Evolutionary conservation across 257 asterid genomes (phyloP).

Genomic region (Solanum tacnaense): DNA sequence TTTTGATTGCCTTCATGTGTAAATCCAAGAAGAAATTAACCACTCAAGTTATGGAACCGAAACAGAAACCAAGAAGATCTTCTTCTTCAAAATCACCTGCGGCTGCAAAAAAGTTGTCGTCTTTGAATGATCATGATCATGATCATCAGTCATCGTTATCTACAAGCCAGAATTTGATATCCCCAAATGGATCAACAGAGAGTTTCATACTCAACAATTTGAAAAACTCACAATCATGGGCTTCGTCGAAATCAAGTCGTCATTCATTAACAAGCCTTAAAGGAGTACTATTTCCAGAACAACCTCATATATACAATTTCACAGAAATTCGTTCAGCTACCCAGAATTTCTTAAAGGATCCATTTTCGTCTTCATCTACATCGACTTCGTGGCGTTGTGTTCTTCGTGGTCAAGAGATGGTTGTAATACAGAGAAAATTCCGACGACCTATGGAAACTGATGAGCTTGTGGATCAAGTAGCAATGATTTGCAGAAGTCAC

Average conservation of each 20-base stretch:
- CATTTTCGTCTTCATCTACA: conserved; percentile 45
- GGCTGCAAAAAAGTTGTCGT: conserved; percentile 6
- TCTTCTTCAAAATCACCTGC: background rate
- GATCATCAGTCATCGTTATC: conserved; percentile 9
- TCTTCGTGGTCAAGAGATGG: conserved; percentile 31
- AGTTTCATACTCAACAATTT: conserved; percentile 19
- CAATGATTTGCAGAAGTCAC: conserved; percentile 56
- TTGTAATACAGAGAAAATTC: conserved; percentile 56
- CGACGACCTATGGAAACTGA: conserved; percentile 48
- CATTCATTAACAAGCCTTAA: conserved; percentile 41
- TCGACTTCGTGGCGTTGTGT: conserved; percentile 69
- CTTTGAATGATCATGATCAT: background rate
- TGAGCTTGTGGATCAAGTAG: conserved; percentile 46
- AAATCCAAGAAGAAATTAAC: conserved; percentile 39
- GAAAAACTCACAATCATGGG: conserved; percentile 21
- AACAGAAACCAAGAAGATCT: background rate
- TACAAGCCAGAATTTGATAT: conserved; percentile 27
- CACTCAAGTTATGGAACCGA: conserved; percentile 26
- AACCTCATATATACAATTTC: conserved; percentile 43
- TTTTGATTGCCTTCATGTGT: conserved; percentile 22
- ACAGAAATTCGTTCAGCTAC: conserved; percentile 62
- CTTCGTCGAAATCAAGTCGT: conserved; percentile 15
- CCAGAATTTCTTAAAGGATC: conserved; percentile 32
- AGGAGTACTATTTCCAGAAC: conserved; percentile 31
- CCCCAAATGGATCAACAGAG: conserved; percentile 52